Evolutionary conservation across 2,329 filamentous ascomycete species (phyloP).

Genomic region (Alternaria hordeiaustralica): DNA sequence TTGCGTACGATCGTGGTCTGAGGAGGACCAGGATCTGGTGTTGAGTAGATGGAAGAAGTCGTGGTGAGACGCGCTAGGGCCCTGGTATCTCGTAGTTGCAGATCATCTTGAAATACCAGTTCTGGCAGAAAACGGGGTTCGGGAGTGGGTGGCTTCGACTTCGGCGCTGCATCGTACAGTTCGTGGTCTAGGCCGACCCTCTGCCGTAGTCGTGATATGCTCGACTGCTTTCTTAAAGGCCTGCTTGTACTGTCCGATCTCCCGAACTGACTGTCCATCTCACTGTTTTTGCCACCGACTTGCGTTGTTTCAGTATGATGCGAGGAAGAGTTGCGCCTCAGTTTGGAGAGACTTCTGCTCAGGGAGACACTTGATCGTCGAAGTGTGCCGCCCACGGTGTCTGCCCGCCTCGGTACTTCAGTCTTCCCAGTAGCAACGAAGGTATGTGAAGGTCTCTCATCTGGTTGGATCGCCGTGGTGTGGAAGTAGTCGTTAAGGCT

Average conservation of each 20-base stretch:
- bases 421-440: constrained; percentile 30
- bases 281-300: constrained; percentile 4
- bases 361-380: constrained; percentile 35
- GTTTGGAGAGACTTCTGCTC: constrained; percentile 32
- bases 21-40: background rate
- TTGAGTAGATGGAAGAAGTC: constrained; percentile 12
- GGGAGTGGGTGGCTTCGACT: background rate
- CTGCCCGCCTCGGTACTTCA: constrained; percentile 36
- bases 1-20: background rate
- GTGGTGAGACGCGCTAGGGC: constrained; percentile 6
- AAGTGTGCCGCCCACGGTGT: constrained; percentile 32
- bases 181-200: constrained; percentile 21
- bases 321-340: constrained; percentile 27
- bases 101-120: constrained; percentile 1
- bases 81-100: background rate
- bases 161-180: background rate
- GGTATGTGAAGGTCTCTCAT: constrained; percentile 36
- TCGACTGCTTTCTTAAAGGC: constrained; percentile 23
- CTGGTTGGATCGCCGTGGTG: constrained; percentile 25
- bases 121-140: background rate
- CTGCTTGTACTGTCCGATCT: constrained; percentile 7
- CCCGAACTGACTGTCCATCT: background rate
- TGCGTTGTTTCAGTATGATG: constrained; percentile 19
- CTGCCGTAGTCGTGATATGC: constrained; percentile 26
- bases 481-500: constrained; percentile 28